Evolutionary conservation across 1,139 yeast species (phyloP).

Genomic region (Suhomyces panamericanus): DNA sequence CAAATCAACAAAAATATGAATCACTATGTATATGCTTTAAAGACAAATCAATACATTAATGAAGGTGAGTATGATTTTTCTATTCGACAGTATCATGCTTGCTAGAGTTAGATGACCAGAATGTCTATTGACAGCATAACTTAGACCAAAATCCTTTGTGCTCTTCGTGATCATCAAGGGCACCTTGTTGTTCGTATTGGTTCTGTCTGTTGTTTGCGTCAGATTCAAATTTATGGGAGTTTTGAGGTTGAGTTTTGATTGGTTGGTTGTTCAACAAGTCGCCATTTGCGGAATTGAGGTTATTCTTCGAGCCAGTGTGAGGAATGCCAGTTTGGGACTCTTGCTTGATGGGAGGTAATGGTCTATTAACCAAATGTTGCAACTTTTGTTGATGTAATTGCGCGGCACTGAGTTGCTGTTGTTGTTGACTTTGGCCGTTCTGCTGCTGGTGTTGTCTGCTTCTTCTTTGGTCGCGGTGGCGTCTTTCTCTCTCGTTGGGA

Average conservation of each 20-base stretch:
- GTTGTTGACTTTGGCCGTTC: conserved; percentile 25
- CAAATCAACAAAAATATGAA: conserved; percentile 7
- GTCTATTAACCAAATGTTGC: conserved; percentile 52
- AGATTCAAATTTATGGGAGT: conserved; percentile 19
- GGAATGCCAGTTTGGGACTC: conserved; percentile 30
- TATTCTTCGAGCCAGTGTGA: conserved; percentile 15
- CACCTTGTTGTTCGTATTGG: conserved; percentile 44
- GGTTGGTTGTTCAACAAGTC: conserved; percentile 16
- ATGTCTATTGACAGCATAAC: conserved; percentile 42
- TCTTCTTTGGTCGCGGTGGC: conserved; percentile 47
- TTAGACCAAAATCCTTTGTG: conserved; percentile 48
- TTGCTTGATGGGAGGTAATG: conserved; percentile 52
- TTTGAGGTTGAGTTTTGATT: conserved; percentile 20
- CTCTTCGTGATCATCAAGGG: conserved; percentile 35
- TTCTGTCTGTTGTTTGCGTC: conserved; percentile 27
- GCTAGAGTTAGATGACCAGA: not conserved
- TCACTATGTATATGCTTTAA: conserved; percentile 5
- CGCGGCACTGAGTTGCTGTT: conserved; percentile 40
- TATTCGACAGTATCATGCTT: conserved; percentile 1
- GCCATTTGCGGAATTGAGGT: conserved; percentile 16
- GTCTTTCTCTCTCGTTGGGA: conserved; percentile 35
- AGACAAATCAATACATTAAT: conserved; percentile 5
- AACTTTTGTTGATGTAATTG: conserved; percentile 53
- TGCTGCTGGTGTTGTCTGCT: conserved; percentile 40
- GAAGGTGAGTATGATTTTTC: conserved; percentile 6